Conservation (phyloP, 176 grass and related monocot genomes). For the Zoysia pacifica region DNA sequence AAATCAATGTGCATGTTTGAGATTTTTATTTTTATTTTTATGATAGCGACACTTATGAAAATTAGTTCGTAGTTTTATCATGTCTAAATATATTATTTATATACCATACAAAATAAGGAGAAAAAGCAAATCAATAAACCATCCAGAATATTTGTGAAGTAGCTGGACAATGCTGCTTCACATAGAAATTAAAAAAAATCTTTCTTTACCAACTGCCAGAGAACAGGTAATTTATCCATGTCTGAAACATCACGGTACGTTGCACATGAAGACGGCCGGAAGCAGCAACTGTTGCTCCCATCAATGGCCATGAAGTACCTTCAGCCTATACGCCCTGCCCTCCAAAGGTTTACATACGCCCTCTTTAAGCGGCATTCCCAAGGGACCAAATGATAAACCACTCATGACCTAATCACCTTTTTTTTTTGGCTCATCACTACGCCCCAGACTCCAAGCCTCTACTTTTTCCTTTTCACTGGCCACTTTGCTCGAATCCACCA, state of each 20-base stretch:
- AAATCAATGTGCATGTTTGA: no score
- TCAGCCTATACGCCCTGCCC: conserved; percentile 41
- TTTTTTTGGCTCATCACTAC: conserved; percentile 59
- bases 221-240: background rate
- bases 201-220: background rate
- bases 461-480: conserved; percentile 58
- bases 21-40: no score
- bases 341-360: conserved; percentile 13
- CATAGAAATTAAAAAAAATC: background rate
- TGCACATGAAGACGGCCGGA: conserved; percentile 32
- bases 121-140: no score
- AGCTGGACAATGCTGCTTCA: background rate
- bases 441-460: conserved; percentile 48
- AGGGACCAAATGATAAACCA: conserved; percentile 87
- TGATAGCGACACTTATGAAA: no score
- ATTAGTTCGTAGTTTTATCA: no score
- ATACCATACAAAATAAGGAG: no score
- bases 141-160: no score
- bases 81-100: no score
- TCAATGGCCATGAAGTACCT: conserved; percentile 47
- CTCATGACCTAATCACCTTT: conserved; percentile 92
- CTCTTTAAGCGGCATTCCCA: conserved; percentile 60
- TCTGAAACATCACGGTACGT: background rate
- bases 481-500: conserved; percentile 52
- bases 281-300: conserved; percentile 43